Base-by-base conservation (phyloP, 2,329 filamentous ascomycete species). In the Arthrinium phaeospermum region DNA sequence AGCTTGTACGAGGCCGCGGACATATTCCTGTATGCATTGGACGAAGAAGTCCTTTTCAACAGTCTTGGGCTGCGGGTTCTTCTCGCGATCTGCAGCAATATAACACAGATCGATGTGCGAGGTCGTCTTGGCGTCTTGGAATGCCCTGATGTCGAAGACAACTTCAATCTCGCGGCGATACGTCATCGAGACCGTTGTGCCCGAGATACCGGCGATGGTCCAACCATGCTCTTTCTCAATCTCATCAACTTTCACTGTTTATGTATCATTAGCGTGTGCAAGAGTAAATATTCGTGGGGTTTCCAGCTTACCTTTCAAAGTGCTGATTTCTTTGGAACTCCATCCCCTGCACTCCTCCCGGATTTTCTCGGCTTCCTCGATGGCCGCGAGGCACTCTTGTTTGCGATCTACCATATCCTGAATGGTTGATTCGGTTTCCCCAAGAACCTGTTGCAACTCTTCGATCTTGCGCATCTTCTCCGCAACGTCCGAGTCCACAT, bases 281-380 rank as follows among this genome's bases (percentile, higher is more conserved):
- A 47, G n/a, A 34, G n/a, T 2, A 30, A 30, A 34, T n/a, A 41
- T 30, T 34, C 10, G 34, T 13, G 57, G 12, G 4, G 13, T 7
- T 46, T 24, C n/a, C 30, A 30, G 78, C 85, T 80, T 87, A 94
- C 93, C 89, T 88, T 95, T 95, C n/a, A 97, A 86, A 51, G 86
- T 85, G 75, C 89, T 89, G 75, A 98, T 94, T 82, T 98, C 96
- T 41, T 88, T 91, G 70, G 92, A 90, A 72, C 92, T 96, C 92
- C 95, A 98, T 51, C 96, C 95, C 70, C 95, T 91, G 80, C 93
- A 97, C 78, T 97, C 93, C 80, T 98, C 95, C 74, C 93, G 90
- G 37, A 97, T 87, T 75, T 91, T 91, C 81, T 98, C 95, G 0
- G 95, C 94, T 77, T 94, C 92, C 72, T 90, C 88, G 72, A 97